Evolutionary conservation across 768 basidiomycete genomes (phyloP).

Genomic region (Suillus bovinus): DNA sequence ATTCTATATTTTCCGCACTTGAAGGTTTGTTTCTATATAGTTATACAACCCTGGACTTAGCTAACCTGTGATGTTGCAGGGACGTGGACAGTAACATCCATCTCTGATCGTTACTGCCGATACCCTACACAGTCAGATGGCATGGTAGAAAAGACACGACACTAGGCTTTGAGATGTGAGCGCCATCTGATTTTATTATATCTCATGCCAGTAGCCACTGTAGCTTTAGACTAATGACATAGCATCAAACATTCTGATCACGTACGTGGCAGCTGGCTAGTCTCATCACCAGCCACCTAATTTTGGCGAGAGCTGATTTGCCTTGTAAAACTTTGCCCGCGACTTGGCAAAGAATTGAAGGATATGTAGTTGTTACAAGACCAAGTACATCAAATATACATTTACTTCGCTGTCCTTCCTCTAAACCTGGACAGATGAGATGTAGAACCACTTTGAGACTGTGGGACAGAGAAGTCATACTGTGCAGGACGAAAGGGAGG

Average conservation of each 20-base stretch:
- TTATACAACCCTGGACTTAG: not conserved
- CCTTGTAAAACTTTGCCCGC: not conserved
- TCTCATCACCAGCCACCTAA: not conserved
- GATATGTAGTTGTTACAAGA: not conserved
- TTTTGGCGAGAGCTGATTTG: not conserved
- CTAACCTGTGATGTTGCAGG: conserved; percentile 43
- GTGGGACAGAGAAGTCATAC: conserved; percentile 17
- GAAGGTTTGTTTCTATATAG: conserved; percentile 64
- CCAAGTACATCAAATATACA: not conserved
- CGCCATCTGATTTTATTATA: conserved; percentile 18
- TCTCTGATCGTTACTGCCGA: conserved; percentile 86
- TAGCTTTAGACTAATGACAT: conserved; percentile 21
- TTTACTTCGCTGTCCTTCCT: not conserved
- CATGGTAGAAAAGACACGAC: conserved; percentile 36
- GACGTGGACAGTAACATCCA: conserved; percentile 91
- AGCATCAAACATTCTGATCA: not conserved
- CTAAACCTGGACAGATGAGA: conserved; percentile 83
- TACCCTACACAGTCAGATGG: conserved; percentile 74
- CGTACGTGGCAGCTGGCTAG: not conserved
- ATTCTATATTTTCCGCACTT: conserved; percentile 88
- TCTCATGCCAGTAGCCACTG: conserved; percentile 21
- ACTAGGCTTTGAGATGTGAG: conserved; percentile 12
- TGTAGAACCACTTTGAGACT: conserved; percentile 96
- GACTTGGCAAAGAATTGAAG: not conserved
- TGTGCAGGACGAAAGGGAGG: not conserved